Evolutionary conservation across 345 rosid genomes (phyloP).

Genomic region (Eucalyptus curtisii): DNA sequence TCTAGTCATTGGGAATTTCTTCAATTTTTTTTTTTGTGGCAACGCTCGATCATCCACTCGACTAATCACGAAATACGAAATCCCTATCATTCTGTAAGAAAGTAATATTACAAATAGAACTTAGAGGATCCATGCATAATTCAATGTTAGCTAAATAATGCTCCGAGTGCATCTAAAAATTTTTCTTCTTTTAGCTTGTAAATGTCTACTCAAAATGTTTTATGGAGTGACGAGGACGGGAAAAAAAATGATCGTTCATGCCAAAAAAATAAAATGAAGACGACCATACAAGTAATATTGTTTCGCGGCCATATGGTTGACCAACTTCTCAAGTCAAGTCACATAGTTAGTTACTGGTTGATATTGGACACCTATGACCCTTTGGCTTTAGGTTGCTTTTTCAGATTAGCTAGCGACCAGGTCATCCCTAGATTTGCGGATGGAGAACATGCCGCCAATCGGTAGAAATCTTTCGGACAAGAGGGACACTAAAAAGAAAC

Average conservation of each 20-base stretch:
- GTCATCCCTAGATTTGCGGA: background rate
- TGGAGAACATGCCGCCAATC: background rate
- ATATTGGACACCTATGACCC: background rate
- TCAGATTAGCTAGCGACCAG: background rate
- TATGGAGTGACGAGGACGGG: background rate
- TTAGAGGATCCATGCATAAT: background rate
- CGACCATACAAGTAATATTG: background rate
- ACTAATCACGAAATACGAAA: background rate
- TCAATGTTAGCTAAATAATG: background rate
- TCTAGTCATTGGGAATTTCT: background rate
- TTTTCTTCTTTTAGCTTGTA: background rate
- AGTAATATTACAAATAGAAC: background rate
- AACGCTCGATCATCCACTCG: background rate
- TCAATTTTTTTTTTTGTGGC: background rate
- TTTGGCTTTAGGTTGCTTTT: background rate
- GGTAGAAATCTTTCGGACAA: background rate
- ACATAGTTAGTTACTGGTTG: background rate
- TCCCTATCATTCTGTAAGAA: background rate
- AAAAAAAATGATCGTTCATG: background rate
- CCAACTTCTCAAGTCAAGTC: background rate
- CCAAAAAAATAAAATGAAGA: background rate
- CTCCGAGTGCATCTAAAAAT: rapidly evolving
- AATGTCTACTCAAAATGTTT: background rate
- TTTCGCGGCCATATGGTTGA: background rate
- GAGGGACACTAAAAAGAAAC: background rate